Conservation (phyloP, 306 rosid species). For the Dryas alaskensis region DNA sequence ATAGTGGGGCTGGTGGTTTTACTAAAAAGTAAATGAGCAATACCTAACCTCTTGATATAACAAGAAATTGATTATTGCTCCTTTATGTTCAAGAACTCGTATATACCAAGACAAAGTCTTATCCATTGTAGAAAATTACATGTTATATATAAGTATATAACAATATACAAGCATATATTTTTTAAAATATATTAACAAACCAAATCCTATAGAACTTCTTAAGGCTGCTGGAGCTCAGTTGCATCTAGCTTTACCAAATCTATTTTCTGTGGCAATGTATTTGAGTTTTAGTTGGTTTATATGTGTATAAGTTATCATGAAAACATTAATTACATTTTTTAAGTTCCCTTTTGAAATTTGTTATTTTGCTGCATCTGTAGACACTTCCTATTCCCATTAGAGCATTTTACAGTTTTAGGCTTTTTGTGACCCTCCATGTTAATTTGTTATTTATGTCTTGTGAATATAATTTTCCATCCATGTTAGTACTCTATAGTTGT, state of each 20-base stretch:
- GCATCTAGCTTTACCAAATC: constrained; percentile 2
- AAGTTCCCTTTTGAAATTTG: neutral
- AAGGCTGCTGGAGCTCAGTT: neutral
- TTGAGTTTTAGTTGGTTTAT: neutral
- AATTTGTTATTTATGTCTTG: neutral
- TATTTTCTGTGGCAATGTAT: neutral
- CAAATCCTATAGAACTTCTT: neutral
- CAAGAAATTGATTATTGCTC: too few species aligned
- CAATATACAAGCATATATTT: too few species aligned
- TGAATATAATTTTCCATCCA: neutral
- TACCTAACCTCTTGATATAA: too few species aligned
- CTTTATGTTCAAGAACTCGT: too few species aligned
- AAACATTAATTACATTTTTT: neutral
- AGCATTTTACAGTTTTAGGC: neutral
- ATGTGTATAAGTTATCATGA: neutral
- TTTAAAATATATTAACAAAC: too few species aligned
- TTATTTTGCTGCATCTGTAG: neutral
- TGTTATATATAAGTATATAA: too few species aligned
- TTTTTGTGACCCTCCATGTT: neutral
- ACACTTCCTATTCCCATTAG: neutral
- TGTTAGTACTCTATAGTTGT: neutral
- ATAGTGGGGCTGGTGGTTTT: too few species aligned
- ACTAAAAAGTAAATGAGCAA: too few species aligned
- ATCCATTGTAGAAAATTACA: too few species aligned
- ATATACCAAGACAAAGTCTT: too few species aligned